phyloP scores from a whole-genome alignment of 2,329 filamentous ascomycete genomes.

The Fusarium solani-melongenae region DNA sequence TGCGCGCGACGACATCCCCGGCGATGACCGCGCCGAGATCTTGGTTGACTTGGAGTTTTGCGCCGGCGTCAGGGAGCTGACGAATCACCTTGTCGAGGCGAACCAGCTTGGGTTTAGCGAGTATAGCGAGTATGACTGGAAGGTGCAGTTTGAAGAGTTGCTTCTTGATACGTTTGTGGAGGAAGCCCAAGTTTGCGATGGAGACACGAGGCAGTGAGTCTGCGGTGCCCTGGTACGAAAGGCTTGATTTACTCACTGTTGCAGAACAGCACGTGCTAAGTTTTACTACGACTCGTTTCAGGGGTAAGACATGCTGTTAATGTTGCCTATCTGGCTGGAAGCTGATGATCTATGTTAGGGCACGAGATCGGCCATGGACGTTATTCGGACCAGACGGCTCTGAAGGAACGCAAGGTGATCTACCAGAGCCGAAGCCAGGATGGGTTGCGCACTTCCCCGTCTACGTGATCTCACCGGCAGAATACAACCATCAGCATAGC shows the following conservation, averaged over 20 bases:
- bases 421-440: conserved; percentile 23
- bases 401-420: background rate
- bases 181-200: background rate
- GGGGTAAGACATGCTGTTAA: background rate
- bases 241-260: background rate
- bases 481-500: background rate
- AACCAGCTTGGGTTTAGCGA: background rate
- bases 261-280: conserved; percentile 7
- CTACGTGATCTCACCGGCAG: conserved; percentile 9
- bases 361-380: conserved; percentile 5
- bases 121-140: conserved; percentile 3
- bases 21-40: conserved; percentile 1
- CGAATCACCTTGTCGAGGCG: background rate
- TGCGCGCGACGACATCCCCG: background rate
- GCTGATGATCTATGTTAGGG: background rate
- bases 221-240: background rate
- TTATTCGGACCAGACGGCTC: conserved; percentile 8
- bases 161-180: background rate
- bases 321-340: background rate
- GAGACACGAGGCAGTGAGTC: conserved; percentile 14
- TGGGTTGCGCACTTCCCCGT: conserved; percentile 30
- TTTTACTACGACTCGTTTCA: conserved; percentile 17
- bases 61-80: background rate
- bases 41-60: conserved; percentile 2
- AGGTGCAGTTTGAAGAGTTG: background rate